These are phyloP conservation scores for Lecanicillium sp. DNA, from an alignment of 2,329 filamentous ascomycete species.

Conservation along the genomic window DNA sequence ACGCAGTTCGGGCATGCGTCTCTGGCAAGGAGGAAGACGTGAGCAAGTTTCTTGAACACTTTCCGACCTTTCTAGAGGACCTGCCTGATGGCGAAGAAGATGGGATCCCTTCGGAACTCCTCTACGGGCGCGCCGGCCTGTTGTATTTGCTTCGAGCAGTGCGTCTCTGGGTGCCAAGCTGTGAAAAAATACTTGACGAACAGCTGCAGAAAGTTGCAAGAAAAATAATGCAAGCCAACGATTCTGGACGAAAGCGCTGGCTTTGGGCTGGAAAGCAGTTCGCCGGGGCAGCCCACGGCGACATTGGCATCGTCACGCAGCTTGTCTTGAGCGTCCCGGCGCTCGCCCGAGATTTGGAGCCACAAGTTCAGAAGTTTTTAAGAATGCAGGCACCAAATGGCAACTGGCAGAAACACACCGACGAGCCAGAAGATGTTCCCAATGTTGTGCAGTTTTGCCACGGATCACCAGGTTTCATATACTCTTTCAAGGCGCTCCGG, in stretches of 20 bases:
- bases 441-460: constrained; percentile 58
- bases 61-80: constrained; percentile 13
- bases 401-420: constrained; percentile 49
- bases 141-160: constrained; percentile 61
- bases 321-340: constrained; percentile 49
- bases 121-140: constrained; percentile 60
- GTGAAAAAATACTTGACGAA: constrained; percentile 38
- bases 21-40: constrained; percentile 29
- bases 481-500: constrained; percentile 47
- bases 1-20: constrained; percentile 36
- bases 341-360: constrained; percentile 44
- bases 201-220: constrained; percentile 49
- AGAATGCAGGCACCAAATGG: constrained; percentile 51
- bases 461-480: constrained; percentile 54
- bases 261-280: constrained; percentile 55
- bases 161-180: constrained; percentile 43
- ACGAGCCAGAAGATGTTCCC: constrained; percentile 30
- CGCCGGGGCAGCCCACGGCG: constrained; percentile 59
- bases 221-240: constrained; percentile 45
- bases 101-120: constrained; percentile 40
- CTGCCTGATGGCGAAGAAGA: too few relatives aligned
- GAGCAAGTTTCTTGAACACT: constrained; percentile 29
- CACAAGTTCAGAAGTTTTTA: constrained; percentile 45
- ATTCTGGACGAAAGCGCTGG: constrained; percentile 41
- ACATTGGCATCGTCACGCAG: constrained; percentile 64